phyloP scores from a whole-genome alignment of 805 yeast genomes.

The Teunomyces tritomae region DNA sequence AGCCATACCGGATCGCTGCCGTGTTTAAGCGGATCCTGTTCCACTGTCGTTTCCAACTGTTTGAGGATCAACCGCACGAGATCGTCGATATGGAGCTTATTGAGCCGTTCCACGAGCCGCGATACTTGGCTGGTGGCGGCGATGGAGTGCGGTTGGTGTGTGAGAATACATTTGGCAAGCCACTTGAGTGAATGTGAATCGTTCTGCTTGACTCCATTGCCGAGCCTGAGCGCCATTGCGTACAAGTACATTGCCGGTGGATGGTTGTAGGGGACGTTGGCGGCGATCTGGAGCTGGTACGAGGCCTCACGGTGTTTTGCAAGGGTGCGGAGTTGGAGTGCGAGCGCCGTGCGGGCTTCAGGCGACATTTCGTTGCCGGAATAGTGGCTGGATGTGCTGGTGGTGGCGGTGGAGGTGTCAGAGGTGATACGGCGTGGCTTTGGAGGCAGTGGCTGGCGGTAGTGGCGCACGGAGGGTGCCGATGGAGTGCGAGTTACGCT shows the following conservation, averaged over 20 bases:
- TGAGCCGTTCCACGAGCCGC: slow-evolving; percentile 22
- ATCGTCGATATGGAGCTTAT: slow-evolving; percentile 26
- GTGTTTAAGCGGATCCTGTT: slow-evolving; percentile 24
- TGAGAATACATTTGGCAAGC: slow-evolving; percentile 49
- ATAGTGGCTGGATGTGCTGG: not conserved
- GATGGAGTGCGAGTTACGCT: not conserved
- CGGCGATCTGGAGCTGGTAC: slow-evolving; percentile 63
- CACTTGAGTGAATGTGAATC: slow-evolving; percentile 54
- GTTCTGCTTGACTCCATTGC: slow-evolving; percentile 65
- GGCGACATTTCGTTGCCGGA: slow-evolving; percentile 19
- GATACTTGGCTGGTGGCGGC: slow-evolving; percentile 9
- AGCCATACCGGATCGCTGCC: slow-evolving; percentile 15
- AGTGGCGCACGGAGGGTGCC: not conserved
- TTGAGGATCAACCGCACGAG: slow-evolving; percentile 23
- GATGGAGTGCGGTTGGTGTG: slow-evolving; percentile 7
- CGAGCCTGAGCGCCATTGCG: slow-evolving; percentile 63
- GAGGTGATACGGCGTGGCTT: slow-evolving; percentile 4
- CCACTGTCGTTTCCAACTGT: slow-evolving; percentile 20
- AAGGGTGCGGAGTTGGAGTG: slow-evolving; percentile 48
- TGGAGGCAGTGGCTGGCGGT: slow-evolving; percentile 4
- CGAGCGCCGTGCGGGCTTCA: slow-evolving; percentile 40
- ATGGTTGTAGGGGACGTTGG: slow-evolving; percentile 56
- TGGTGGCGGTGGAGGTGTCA: not conserved
- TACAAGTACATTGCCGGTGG: slow-evolving; percentile 63
- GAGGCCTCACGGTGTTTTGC: slow-evolving; percentile 70